Evolutionary conservation across 768 basidiomycete genomes (phyloP), one percentile per base, ranked within the genome.

Genomic region (Serendipita sp.): DNA sequence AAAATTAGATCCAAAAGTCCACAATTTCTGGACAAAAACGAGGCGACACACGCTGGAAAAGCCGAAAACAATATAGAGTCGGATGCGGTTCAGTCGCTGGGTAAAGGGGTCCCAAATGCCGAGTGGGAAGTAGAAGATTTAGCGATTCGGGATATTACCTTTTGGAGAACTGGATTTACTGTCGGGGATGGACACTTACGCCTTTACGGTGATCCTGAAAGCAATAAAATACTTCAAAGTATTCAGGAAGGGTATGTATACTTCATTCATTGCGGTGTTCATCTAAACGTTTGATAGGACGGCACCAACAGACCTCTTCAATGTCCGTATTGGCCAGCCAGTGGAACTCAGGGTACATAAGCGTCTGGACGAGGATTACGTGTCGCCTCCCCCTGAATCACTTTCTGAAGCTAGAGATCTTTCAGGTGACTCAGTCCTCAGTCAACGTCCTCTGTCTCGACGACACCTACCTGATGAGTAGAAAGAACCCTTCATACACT

Each of bases 131-230:
- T 79, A 65, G 79, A 80, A 64, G 81, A 83, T 62, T 77, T 81
- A 2, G 86, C 78, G 0, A 80, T 84, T 55, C 84, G 94, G 5
- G 79, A 81, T 64, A 76, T 98, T 45, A 93, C 87, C 0, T 89
- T 98, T 75, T 98, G 95, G 95, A 80, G 84, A 44, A 81, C 97
- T 66, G 96, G 96, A 0, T 97, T 96, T 74, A 85, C 85, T 53
- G 81, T 98, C 50, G 90, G 95, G 70, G 90, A 92, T 66, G 91
- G 92, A 3, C 84, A 85, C 34, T 76, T 98, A 63, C 81, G 88
- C 80, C 77, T 80, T 23, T 96, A 96, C 71, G 86, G 88, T 64
- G 83, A 93, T 66, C 88, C 90, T 0, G 77, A 76, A 16, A 84
- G 92, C 67, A 77, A 81, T 45, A 78, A 80, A 62, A 73, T 91